Base-by-base conservation (phyloP, 2,329 filamentous ascomycete species). In the Blastomyces percursus region DNA sequence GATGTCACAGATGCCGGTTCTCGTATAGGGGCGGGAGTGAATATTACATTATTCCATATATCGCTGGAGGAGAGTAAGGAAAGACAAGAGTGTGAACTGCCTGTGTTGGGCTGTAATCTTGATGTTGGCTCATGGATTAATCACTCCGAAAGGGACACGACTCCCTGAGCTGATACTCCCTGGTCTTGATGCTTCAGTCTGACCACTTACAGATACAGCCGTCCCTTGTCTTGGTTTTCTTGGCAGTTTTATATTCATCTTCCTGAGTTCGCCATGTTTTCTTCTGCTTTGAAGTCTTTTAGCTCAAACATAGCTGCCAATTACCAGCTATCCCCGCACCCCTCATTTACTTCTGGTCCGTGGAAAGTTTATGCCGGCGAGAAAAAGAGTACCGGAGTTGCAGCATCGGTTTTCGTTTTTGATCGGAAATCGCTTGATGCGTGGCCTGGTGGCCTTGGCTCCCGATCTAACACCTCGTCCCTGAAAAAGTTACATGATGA, bases 291-390 rank as follows among this genome's bases (percentile, higher is more conserved):
- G 74, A 97, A 97, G 78, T 95, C 93, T 66, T 93, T 97, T 75
- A 88, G 87, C 67, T 93, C 89, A 64, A 96, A 96, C 77, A 97
- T 99, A 78, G 87, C 86, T 64, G 86, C 88, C 72, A 95, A 96
- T 78, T 99, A 99, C 77, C 85, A 88, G 68, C 81, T 97, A 67
- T 87, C 90, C 27, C 82, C 86, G 32, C 85, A 84, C 64, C 84
- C 89, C 12, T 87, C 85, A n/a, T 89, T 91, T 60, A 85, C 85
- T 60, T 90, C 92, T 19, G 94, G 94, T 21, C 90, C 92, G 63
- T 99, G 94, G 94, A 96, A 91, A 79, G 94, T 99, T 71, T 93
- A 93, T 81, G 92, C 96, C 78, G 92, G 90, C 64, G 97, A 96
- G 80, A 95, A 95, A 79, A 97, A 96, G 78, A 91, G 89, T 38